Conservation (phyloP, 352 stramenopile genomes). For the Pythium dissimile region DNA sequence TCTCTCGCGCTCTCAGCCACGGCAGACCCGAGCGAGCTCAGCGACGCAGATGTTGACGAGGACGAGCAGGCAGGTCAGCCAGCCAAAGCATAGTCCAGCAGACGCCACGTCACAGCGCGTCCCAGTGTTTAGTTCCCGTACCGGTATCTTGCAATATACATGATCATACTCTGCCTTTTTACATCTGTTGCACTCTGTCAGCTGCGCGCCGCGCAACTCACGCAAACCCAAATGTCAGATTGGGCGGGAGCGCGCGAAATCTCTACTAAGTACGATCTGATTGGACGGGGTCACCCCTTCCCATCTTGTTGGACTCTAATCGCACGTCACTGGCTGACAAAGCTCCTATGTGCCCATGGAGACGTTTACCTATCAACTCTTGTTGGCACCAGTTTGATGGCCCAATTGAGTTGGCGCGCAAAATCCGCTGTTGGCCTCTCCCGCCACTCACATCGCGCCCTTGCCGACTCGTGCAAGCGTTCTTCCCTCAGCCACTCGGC, state of each 20-base stretch:
- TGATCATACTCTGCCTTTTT: neutral
- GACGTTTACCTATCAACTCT: slow-evolving; percentile 4
- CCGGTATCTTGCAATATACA: too few species aligned
- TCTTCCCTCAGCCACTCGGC: slow-evolving; percentile 3
- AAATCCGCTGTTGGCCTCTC: neutral
- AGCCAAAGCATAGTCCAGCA: neutral
- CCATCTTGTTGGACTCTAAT: neutral
- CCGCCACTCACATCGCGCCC: neutral
- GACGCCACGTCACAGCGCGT: neutral
- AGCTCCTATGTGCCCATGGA: neutral
- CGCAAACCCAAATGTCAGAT: too few species aligned
- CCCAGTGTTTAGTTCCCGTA: too few species aligned
- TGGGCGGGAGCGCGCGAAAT: neutral
- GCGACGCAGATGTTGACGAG: neutral
- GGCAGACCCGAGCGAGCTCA: slow-evolving; percentile 1
- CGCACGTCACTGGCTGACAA: slow-evolving; percentile 1
- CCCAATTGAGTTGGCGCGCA: slow-evolving; percentile 5
- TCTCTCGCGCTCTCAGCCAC: slow-evolving; percentile 13
- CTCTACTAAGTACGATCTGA: slow-evolving; percentile 3
- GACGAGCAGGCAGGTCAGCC: too few species aligned
- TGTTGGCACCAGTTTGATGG: neutral
- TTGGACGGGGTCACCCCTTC: slow-evolving; percentile 1
- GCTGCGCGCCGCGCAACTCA: too few species aligned
- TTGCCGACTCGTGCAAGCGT: neutral
- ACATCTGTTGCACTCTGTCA: neutral